Percentiles rank a stretch among this genome's conserved stretches.
Evolutionary conservation across 2,329 filamentous ascomycete species (phyloP).

Genomic region (Cyanodermella asteris): DNA sequence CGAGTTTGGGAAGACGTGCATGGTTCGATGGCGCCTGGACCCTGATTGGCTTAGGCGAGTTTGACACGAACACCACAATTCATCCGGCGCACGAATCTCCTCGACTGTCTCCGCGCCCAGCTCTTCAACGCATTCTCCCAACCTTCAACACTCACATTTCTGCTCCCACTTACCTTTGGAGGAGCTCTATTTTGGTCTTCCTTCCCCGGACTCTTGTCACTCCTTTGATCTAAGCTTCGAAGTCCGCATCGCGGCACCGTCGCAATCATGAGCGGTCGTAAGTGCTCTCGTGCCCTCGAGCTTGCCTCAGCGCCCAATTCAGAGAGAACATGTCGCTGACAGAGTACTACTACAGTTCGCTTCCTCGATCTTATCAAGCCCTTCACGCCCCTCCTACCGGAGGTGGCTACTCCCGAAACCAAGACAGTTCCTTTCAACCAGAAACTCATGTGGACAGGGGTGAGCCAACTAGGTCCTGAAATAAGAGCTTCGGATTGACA

Average conservation of each 20-base stretch:
- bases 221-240: no score
- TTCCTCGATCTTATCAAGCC: constrained; percentile 99
- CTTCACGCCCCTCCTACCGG: constrained; percentile 96
- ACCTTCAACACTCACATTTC: no score
- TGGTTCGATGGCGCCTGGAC: no score
- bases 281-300: constrained; percentile 17
- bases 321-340: constrained; percentile 10
- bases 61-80: no score
- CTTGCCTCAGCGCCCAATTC: constrained; percentile 5
- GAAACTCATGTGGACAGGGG: constrained; percentile 42
- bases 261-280: constrained; percentile 37
- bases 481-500: constrained; percentile 6
- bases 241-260: constrained; percentile 13
- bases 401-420: constrained; percentile 95
- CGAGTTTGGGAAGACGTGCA: no score
- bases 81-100: no score
- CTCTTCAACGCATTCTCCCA: no score
- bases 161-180: no score
- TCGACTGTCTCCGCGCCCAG: no score
- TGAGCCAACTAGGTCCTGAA: constrained; percentile 1
- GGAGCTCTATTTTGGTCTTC: no score
- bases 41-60: no score
- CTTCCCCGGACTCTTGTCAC: no score
- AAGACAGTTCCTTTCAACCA: constrained; percentile 92
- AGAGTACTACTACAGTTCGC: constrained; percentile 42